Evolutionary conservation across 23 red algal genomes (phyloP), one percentile per base, ranked within the genome.

Genomic region (Gracilaria caudata): DNA sequence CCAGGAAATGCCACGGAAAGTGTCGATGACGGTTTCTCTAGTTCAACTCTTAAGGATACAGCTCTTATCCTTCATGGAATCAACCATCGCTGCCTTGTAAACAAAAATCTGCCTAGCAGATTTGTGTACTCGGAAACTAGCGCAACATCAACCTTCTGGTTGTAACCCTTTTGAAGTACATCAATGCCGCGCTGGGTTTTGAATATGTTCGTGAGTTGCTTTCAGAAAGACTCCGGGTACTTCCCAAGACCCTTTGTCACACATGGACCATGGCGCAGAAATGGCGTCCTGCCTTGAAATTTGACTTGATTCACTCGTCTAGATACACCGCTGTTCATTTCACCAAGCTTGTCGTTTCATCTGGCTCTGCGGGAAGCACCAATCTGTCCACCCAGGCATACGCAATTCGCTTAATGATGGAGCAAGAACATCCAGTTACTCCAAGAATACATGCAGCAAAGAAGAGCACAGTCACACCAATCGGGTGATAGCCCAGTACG

Each of bases 371-470:
- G 4, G 70, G 43, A 49, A 46, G 37, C 19, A 75, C 19, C 70
- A 32, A 38, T 25, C 40, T 75, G 25, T 75, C 70, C 24, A 75
- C 33, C 70, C 70, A 75, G 32, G 70, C 70, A 49, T 75, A 75
- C 3, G 70, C 70, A 12, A 75, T 3, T 29, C 70, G 33, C 43
- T 75, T 75, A 26, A 49, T 21, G 38, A 75, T 49, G 26, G 70
- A 75, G 19, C 70, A 75, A 2, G 39, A 75, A 36, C 70, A 75
- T 47, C 70, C 70, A 41, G 70, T 75, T 8, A 75, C 33, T 36
- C 39, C 70, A 13, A 75, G 29, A 9, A 75, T 8, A 49, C 37
- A 49, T 23, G 20, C 20, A 2, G 70, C 70, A 12, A 75, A 46
- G 4, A 75, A 75, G 9, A 75, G 32, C 10, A 75, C 39, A 23